These are phyloP conservation scores for Santalum album DNA, from an alignment of 164 flowering plant genomes.

Conservation along the genomic window DNA sequence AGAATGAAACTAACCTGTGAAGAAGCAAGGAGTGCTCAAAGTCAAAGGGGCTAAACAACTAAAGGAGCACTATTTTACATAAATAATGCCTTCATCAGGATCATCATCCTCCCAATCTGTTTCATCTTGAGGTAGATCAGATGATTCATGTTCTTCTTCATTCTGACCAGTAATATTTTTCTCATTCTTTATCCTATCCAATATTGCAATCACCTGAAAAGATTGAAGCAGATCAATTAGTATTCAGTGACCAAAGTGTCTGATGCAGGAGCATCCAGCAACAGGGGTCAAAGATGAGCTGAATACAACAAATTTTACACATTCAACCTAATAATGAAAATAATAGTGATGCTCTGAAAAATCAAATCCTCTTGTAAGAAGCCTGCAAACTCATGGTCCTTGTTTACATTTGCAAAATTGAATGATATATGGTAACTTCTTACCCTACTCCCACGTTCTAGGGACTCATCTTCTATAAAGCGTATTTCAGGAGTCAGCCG, in stretches of 20 bases:
- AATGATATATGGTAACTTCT: slow-evolving; percentile 6
- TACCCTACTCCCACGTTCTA: slow-evolving; percentile 97
- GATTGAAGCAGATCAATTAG: neutral
- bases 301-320: too few relatives aligned
- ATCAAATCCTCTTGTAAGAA: too few relatives aligned
- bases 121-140: slow-evolving; percentile 38
- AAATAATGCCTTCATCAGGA: slow-evolving; percentile 68
- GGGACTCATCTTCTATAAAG: slow-evolving; percentile 81
- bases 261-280: too few relatives aligned
- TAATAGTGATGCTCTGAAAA: too few relatives aligned
- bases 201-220: slow-evolving; percentile 74
- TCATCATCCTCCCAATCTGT: slow-evolving; percentile 60
- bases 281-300: too few relatives aligned
- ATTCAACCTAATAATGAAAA: too few relatives aligned
- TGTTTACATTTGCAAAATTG: neutral
- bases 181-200: slow-evolving; percentile 74
- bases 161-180: slow-evolving; percentile 17
- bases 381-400: too few relatives aligned
- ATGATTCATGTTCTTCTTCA: slow-evolving; percentile 20
- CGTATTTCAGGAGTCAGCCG: slow-evolving; percentile 90
- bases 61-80: slow-evolving; percentile 44
- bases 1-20: too few relatives aligned
- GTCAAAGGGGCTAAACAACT: neutral
- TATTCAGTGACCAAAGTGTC: too few relatives aligned
- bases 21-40: too few relatives aligned